Evolutionary conservation across 495 filamentous ascomycete genomes (phyloP).

Genomic region (Elasticomyces elasticus): DNA sequence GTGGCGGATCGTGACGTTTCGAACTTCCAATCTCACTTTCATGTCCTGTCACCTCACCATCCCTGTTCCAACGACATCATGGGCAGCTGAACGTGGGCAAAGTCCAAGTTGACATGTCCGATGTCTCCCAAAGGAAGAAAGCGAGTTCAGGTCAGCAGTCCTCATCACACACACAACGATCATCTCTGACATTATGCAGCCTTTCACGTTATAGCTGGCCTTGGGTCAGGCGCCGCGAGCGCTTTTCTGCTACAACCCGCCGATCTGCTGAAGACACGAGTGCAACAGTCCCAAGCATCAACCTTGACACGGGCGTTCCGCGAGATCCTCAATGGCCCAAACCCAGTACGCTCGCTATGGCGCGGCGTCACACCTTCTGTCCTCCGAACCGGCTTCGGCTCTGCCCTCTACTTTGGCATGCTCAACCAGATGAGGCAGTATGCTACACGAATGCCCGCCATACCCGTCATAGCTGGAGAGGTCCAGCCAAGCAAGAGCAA

Average conservation of each 20-base stretch:
- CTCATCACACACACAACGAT: background rate
- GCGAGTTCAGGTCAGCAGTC: constrained; percentile 19
- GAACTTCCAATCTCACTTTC: no score
- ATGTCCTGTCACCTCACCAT: no score
- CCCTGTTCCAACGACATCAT: background rate
- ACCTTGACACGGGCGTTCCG: constrained; percentile 62
- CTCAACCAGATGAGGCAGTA: constrained; percentile 72
- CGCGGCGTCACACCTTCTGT: constrained; percentile 85
- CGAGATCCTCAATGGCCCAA: constrained; percentile 50
- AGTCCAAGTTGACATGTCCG: constrained; percentile 14
- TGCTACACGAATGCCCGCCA: constrained; percentile 20
- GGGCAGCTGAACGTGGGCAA: background rate
- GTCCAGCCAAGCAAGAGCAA: constrained; percentile 22
- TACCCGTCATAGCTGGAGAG: constrained; percentile 20
- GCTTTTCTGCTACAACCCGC: constrained; percentile 89
- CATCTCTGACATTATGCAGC: constrained; percentile 18
- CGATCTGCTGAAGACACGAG: constrained; percentile 91
- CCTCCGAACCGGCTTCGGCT: constrained; percentile 84
- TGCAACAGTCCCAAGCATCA: constrained; percentile 63
- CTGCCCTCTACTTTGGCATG: constrained; percentile 85
- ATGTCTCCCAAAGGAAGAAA: constrained; percentile 16
- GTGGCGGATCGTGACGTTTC: no score
- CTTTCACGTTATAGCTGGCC: constrained; percentile 85
- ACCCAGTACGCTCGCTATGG: constrained; percentile 73
- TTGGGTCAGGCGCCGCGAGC: constrained; percentile 74